Evolutionary conservation across 1,139 yeast genomes (phyloP), one percentile per base, ranked within the genome.

Genomic region (Taiozyma sp.): DNA sequence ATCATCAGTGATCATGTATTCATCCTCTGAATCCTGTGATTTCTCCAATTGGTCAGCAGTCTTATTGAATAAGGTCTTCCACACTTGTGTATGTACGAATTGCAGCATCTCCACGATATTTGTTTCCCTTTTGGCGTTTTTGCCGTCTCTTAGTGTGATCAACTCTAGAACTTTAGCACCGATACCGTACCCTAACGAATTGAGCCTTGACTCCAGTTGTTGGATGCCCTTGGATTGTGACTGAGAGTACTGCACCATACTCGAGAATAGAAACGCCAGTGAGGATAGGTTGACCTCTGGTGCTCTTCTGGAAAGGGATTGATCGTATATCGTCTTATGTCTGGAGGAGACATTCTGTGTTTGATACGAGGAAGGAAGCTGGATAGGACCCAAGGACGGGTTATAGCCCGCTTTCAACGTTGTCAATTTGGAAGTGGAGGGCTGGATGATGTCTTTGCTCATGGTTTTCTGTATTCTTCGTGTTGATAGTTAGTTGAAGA

Each of bases 41-140:
- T 85, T 85, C 59, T 93, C 97, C 52, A 95, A 72, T 52, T 87
- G 95, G 68, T 90, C 93, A 26, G 97, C 97, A 0, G 79, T 73
- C 62, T 82, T 83, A 11, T 93, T 96, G 69, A 93, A 93, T 22
- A 91, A 68, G 16, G 85, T 74, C 54, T 76, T 79, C 99, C 99
- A 93, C 42, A 95, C 76, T 0, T 82, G 76, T 0, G 91, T 81
- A 61, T 89, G 93, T 13, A 93, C 81, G 65, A 88, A 89, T 62
- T 91, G 97, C 49, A 93, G 70, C 22, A 89, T 78, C 47, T 90
- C 96, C 28, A 93, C 74, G 3, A 90, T 75, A 55, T 77, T 80
- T 29, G 81, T 78, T 60, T 88, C 95, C 60, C 99, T 73, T 59
- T 81, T 81, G 30, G 85, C 80, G 44, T 73, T 69, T 61, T 85